Evolutionary conservation across 495 filamentous ascomycete species (phyloP).

Genomic region (Usnea hakonensis): DNA sequence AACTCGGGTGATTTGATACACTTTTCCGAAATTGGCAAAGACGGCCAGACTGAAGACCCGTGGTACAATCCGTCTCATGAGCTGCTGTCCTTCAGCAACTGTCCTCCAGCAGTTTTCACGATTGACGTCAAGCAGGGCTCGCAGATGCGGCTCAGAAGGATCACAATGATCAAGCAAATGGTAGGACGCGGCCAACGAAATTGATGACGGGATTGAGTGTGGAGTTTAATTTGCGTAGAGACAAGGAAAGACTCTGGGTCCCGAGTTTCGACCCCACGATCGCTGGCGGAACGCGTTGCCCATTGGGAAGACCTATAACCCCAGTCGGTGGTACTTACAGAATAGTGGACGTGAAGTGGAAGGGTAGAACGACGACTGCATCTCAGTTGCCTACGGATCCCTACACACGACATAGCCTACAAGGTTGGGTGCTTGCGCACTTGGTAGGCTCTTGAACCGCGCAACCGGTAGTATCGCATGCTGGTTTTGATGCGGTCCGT

Average conservation of each 20-base stretch:
- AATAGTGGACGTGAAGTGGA: background rate
- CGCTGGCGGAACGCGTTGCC: background rate
- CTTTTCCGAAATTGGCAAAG: background rate
- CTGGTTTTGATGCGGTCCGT: background rate
- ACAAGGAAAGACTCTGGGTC: background rate
- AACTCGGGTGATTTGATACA: background rate
- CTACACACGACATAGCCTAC: background rate
- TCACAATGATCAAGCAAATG: background rate
- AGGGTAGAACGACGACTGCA: background rate
- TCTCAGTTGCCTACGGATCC: background rate
- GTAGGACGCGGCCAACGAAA: background rate
- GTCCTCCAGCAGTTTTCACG: background rate
- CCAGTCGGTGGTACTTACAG: background rate
- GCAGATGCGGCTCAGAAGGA: background rate
- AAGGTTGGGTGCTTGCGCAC: background rate
- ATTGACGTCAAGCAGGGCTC: background rate
- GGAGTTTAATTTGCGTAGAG: background rate
- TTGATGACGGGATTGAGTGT: background rate
- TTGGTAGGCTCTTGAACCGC: background rate
- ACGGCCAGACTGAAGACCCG: background rate
- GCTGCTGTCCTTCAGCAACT: background rate
- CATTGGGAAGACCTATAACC: background rate
- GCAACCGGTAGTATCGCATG: background rate
- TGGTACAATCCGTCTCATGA: background rate
- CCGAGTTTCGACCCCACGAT: background rate